Evolutionary conservation across 345 rosid species (phyloP), one percentile per base, ranked within the genome.

Genomic region (Corchorus capsularis): DNA sequence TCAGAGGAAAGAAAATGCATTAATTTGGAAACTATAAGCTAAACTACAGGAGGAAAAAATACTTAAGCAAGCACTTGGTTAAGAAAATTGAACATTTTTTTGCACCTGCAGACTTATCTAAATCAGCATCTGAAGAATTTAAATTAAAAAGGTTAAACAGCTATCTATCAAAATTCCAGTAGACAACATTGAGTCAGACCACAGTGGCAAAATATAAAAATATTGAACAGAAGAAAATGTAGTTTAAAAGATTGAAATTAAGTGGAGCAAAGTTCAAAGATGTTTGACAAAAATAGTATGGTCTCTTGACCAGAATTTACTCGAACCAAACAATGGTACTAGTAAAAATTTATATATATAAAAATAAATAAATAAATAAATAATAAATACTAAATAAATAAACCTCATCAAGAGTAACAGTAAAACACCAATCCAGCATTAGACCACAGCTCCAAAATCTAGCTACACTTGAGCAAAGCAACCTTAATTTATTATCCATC

Each of bases 151-250:
- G 35, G 19, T 27, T 34, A 47, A 49, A 32, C n/a, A 22, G 0
- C 8, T 45, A 32, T 35, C 41, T 14, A 49, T 14, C 6, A 15
- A 49, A 65, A 27, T 49, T 47, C 3, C 54, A 49, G 43, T 15
- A 8, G 20, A 49, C 57, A 35, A 32, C 1, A 16, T 20, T 49
- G 43, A 27, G 43, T 15, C 59, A 32, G 59, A 69, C 57, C 22
- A 19, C 46, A 37, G 74, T 19, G 43, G 16, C n/a, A 60, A 72
- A 78, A 27, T 43, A 68, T 2, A 62, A 61, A 68, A 39, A 27
- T 13, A 47, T 47, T 4, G 13, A 68, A 22, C 15, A 59, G 37
- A 67, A 41, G 27, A 69, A 34, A 2, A 17, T 69, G 60, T 1
- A 3, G 60, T 50, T 32, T 52, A 37, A 34, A 32, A 69, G 9